phyloP scores from a whole-genome alignment of 2,329 filamentous ascomycete species.

The Fusarium proliferatum region DNA sequence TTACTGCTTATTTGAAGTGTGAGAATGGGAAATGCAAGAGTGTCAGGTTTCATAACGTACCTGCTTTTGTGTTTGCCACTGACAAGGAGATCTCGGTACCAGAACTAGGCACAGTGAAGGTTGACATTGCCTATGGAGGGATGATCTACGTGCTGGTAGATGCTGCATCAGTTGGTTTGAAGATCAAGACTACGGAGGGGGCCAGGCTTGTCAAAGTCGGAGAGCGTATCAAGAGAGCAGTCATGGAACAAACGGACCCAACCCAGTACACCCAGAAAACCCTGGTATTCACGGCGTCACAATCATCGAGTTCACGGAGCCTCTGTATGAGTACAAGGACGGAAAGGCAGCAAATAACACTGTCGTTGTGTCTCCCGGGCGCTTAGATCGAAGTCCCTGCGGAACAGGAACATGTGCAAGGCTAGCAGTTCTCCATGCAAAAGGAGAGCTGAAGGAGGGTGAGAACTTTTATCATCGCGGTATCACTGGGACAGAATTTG shows the following conservation, averaged over 20 bases:
- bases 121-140: conserved; percentile 32
- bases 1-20: conserved; percentile 27
- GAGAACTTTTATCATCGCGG: conserved; percentile 23
- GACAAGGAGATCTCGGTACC: conserved; percentile 25
- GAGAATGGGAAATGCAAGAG: conserved; percentile 34
- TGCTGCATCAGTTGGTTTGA: conserved; percentile 16
- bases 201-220: conserved; percentile 24
- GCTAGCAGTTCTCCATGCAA: conserved; percentile 21
- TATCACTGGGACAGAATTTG: conserved; percentile 26
- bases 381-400: conserved; percentile 29
- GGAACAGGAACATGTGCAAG: conserved; percentile 33
- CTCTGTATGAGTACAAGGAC: background rate
- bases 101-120: conserved; percentile 10
- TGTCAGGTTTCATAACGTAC: conserved; percentile 32
- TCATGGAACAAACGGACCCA: conserved; percentile 14
- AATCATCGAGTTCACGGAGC: conserved; percentile 31
- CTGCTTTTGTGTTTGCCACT: conserved; percentile 32
- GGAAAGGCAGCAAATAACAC: conserved; percentile 25
- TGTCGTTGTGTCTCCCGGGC: conserved; percentile 25
- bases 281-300: conserved; percentile 24
- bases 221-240: conserved; percentile 29
- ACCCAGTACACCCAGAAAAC: conserved; percentile 24
- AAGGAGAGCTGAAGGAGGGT: conserved; percentile 16
- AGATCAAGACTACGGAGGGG: conserved; percentile 23
- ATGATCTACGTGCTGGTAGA: conserved; percentile 37